A percentile compares a stretch with the other conserved stretches of the same genome.
Evolutionary conservation across 2,329 filamentous ascomycete genomes (phyloP).

Genomic region (Acarospora socialis): DNA sequence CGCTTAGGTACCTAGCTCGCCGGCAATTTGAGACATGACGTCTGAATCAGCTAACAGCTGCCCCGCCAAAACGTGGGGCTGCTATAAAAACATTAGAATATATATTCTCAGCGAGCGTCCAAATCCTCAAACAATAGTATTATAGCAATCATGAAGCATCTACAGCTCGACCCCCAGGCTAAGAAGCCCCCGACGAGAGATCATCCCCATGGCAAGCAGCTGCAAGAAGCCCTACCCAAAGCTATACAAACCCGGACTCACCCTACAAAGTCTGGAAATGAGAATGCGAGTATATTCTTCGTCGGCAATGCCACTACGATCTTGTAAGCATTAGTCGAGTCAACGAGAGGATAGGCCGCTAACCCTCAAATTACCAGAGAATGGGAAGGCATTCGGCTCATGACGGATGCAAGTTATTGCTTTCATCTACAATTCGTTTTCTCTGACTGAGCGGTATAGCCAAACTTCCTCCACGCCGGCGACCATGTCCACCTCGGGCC

Average conservation of each 20-base stretch:
- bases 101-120: too few species aligned
- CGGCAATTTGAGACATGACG: too few species aligned
- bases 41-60: too few species aligned
- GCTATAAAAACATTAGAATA: too few species aligned
- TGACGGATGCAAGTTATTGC: conserved; percentile 23
- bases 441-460: conserved; percentile 21
- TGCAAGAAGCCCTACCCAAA: conserved; percentile 25
- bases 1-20: too few species aligned
- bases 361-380: conserved; percentile 17
- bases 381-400: conserved; percentile 26
- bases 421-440: conserved; percentile 5
- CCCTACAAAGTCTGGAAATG: conserved; percentile 21
- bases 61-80: too few species aligned
- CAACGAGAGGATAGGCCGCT: not conserved
- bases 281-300: conserved; percentile 26
- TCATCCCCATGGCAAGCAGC: conserved; percentile 13
- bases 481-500: conserved; percentile 54
- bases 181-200: conserved; percentile 28
- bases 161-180: conserved; percentile 26
- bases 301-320: conserved; percentile 28
- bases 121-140: too few species aligned
- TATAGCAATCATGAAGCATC: conserved; percentile 23
- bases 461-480: conserved; percentile 51
- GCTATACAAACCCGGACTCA: conserved; percentile 33
- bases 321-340: conserved; percentile 15